Evolutionary conservation across 2,329 filamentous ascomycete genomes (phyloP).

Genomic region (Venturia asperata): DNA sequence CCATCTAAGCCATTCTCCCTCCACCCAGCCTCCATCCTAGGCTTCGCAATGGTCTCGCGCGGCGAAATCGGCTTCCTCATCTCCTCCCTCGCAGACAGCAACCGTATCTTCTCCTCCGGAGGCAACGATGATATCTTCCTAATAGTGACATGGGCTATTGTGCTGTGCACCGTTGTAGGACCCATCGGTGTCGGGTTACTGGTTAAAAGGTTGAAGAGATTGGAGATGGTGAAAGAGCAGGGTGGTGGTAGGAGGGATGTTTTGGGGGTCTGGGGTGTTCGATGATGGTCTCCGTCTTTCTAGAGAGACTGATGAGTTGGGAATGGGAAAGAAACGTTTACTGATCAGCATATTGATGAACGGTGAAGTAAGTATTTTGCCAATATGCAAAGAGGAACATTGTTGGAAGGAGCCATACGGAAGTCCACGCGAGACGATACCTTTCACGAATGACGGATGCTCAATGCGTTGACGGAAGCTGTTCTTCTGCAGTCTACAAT

Average conservation of each 20-base stretch:
- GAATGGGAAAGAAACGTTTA: too few species aligned
- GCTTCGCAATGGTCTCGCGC: constrained; percentile 65
- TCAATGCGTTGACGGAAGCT: too few species aligned
- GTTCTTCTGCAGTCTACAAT: too few species aligned
- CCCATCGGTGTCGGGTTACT: constrained; percentile 47
- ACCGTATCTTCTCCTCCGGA: constrained; percentile 39
- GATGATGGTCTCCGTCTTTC: neutral
- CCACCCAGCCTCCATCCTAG: constrained; percentile 60
- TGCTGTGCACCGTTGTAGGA: constrained; percentile 50
- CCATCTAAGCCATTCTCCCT: constrained; percentile 50
- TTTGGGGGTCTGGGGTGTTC: constrained; percentile 16
- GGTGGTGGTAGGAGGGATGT: constrained; percentile 9
- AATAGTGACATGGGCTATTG: constrained; percentile 50
- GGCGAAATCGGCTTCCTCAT: constrained; percentile 77
- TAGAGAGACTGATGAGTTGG: too few species aligned
- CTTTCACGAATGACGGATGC: too few species aligned
- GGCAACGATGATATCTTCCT: constrained; percentile 43
- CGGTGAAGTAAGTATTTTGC: too few species aligned
- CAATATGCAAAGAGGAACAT: too few species aligned
- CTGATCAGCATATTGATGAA: too few species aligned
- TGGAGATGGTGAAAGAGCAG: constrained; percentile 7
- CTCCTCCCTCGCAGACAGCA: constrained; percentile 56
- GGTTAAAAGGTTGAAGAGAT: constrained; percentile 26
- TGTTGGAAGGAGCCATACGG: too few species aligned
- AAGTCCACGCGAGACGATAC: too few species aligned